Evolutionary conservation across 495 filamentous ascomycete species (phyloP).

Genomic region (Evansstolkia leycettana): DNA sequence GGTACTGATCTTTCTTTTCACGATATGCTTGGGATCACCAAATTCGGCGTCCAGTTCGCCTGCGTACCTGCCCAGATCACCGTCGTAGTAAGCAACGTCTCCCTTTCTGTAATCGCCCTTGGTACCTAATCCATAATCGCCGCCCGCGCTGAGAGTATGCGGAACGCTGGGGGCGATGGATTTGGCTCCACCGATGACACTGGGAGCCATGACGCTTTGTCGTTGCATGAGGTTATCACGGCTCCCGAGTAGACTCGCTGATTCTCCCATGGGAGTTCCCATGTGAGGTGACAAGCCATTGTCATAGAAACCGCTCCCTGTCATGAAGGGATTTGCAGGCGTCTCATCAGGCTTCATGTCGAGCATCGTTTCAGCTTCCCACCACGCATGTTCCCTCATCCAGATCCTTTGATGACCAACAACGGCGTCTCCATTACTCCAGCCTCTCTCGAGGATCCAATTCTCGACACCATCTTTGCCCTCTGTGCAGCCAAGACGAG

Average conservation of each 20-base stretch:
- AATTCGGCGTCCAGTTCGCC: conserved; percentile 62
- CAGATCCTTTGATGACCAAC: conserved; percentile 84
- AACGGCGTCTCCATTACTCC: conserved; percentile 95
- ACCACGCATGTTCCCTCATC: conserved; percentile 91
- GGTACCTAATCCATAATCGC: conserved; percentile 75
- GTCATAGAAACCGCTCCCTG: conserved; percentile 19
- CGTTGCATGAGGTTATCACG: conserved; percentile 57
- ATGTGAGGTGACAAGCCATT: conserved; percentile 13
- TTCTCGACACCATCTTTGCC: conserved; percentile 88
- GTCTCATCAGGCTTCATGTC: conserved; percentile 64
- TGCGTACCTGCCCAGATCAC: conserved; percentile 40
- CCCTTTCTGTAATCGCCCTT: conserved; percentile 75
- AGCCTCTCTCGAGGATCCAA: conserved; percentile 90
- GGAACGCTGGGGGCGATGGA: conserved; percentile 64
- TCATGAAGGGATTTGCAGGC: conserved; percentile 20
- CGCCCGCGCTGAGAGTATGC: conserved; percentile 44
- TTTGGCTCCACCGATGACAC: conserved; percentile 39
- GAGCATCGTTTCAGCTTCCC: conserved; percentile 95
- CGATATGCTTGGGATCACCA: conserved; percentile 62
- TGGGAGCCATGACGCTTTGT: conserved; percentile 49
- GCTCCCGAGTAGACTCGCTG: conserved; percentile 51
- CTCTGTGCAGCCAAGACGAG: conserved; percentile 73
- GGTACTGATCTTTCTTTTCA: conserved; percentile 48
- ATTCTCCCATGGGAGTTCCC: conserved; percentile 38
- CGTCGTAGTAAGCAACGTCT: conserved; percentile 53